These are phyloP conservation scores for Lentinula guzmanii DNA, from an alignment of 768 basidiomycete genomes.

Conservation along the genomic window DNA sequence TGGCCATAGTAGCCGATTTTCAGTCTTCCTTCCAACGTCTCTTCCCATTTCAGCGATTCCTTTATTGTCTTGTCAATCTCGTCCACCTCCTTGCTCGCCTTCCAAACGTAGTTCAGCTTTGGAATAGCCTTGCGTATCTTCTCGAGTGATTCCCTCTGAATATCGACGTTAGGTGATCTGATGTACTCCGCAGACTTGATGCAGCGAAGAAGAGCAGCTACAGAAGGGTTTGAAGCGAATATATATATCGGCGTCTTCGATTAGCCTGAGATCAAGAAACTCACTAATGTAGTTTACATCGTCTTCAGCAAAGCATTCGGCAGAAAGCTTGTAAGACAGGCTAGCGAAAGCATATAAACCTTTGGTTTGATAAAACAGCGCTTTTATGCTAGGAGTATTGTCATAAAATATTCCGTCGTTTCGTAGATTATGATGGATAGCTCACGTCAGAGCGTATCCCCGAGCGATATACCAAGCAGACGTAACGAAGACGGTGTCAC, in stretches of 20 bases:
- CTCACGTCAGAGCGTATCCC: neutral
- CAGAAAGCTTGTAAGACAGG: neutral
- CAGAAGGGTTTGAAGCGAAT: neutral
- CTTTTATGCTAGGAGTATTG: neutral
- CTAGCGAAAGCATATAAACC: neutral
- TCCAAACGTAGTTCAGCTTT: neutral
- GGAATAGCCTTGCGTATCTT: neutral
- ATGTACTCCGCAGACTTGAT: neutral
- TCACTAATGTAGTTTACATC: neutral
- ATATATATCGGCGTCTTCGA: no score
- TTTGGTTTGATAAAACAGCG: neutral
- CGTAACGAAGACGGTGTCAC: neutral
- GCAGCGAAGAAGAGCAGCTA: neutral
- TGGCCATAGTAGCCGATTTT: neutral
- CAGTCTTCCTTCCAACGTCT: neutral
- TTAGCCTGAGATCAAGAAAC: neutral
- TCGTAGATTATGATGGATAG: neutral
- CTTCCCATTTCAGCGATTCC: neutral
- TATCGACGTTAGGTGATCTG: neutral
- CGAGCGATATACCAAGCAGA: neutral
- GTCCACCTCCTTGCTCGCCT: neutral
- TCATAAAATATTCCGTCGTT: neutral
- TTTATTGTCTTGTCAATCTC: neutral
- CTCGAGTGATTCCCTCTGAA: neutral
- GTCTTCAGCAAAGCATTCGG: neutral